Evolutionary conservation across 257 asterid species (phyloP), one percentile per base, ranked within the genome.

Genomic region (Solanum habrochaites): DNA sequence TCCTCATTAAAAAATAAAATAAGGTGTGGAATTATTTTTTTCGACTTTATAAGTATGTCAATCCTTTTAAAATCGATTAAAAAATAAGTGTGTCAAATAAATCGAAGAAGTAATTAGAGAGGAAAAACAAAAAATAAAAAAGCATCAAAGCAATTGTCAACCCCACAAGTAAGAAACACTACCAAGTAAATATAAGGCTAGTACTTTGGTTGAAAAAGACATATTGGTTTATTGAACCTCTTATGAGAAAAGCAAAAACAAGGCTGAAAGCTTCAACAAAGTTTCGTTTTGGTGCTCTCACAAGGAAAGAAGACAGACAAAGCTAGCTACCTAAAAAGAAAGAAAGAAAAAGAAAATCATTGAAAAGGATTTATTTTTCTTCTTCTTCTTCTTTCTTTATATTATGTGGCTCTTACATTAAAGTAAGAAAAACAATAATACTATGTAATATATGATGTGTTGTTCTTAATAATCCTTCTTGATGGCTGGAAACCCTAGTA

Each of bases 401-500:
- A 62, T 32, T 85, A 29, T 56, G 25, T 40, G 62, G 70, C 85
- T 62, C 60, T 83, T 85, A 16, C 43, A 27, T 78, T 84, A 35
- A 45, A 18, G 21, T 60, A 75, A 40, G 40, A 14, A 32, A 18
- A 40, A 13, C 58, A 40, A 75, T 18, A 64, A 72, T 72, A 73
- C 31, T 73, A 73, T 43, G 42, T 40, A 40, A 4, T 75, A 75
- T 75, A 75, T 40, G 37, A 75, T 75, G 83, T 75, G 13, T 75
- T 75, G 56, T 74, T 74, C 82, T 21, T 1, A 74, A 80, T 80
- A 80, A 78, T 71, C 80, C 39, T 40, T 45, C 35, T 37, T 29
- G 40, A 94, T 94, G 98, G 98, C 98, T 77, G 99, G 98, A 95
- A 96, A 95, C 98, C 98, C 99, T 95, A 94, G 43, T 35, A 80